Percentiles rank a stretch among this genome's conserved stretches.
phyloP scores from a whole-genome alignment of 306 rosid genomes.

The Fragaria ananassa region DNA sequence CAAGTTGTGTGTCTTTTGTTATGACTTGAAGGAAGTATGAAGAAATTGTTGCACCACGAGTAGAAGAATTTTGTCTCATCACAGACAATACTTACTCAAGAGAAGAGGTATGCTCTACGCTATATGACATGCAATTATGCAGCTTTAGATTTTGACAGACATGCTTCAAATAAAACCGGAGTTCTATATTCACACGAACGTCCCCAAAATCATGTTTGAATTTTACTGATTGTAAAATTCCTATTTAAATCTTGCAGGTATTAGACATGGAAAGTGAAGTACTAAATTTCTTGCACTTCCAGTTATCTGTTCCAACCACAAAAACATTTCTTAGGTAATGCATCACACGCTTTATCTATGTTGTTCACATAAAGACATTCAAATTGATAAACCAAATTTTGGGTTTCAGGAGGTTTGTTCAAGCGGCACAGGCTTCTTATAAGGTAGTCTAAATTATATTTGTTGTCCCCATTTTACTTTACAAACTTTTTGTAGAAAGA shows the following conservation, averaged over 20 bases:
- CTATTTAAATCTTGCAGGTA: slow-evolving; percentile 44
- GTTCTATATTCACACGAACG: not conserved
- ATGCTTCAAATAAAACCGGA: not conserved
- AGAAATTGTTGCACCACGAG: slow-evolving; percentile 77
- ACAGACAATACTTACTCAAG: slow-evolving; percentile 77
- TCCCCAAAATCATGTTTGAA: slow-evolving; percentile 11
- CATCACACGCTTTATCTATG: not conserved
- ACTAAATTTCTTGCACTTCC: slow-evolving; percentile 63
- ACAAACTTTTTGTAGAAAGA: not conserved
- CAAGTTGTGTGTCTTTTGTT: slow-evolving; percentile 29
- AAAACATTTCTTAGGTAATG: slow-evolving; percentile 87
- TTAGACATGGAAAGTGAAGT: slow-evolving; percentile 71
- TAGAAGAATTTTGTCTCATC: slow-evolving; percentile 80
- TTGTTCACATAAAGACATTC: slow-evolving; percentile 8
- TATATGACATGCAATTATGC: not conserved
- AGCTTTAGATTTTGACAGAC: not conserved
- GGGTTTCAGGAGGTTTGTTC: slow-evolving; percentile 72
- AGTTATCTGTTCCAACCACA: slow-evolving; percentile 70
- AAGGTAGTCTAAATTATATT: slow-evolving; percentile 39
- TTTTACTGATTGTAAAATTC: slow-evolving; percentile 15
- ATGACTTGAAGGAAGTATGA: slow-evolving; percentile 67
- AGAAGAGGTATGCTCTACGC: slow-evolving; percentile 50
- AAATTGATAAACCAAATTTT: slow-evolving; percentile 11
- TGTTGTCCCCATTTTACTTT: not conserved
- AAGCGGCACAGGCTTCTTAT: slow-evolving; percentile 70